Conservation (phyloP, 306 rosid species). For the Malus sylvestris region DNA sequence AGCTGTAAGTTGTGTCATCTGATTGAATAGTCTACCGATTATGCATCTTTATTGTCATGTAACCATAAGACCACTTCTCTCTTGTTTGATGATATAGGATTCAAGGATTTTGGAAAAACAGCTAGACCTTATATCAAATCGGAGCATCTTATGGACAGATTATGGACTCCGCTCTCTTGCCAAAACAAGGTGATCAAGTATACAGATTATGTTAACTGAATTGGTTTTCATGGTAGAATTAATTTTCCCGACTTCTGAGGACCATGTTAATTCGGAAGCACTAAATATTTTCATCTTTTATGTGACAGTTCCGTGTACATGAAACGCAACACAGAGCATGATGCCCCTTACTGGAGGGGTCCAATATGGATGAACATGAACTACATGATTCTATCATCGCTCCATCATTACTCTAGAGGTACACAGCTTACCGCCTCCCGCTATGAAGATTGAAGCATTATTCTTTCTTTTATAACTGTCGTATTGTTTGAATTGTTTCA, state of each 20-base stretch:
- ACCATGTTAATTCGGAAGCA: conserved; percentile 12
- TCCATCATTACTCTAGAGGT: conserved; percentile 88
- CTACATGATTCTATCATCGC: conserved; percentile 80
- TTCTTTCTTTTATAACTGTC: background rate
- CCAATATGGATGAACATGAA: conserved; percentile 78
- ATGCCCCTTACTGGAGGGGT: conserved; percentile 97
- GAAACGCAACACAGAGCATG: conserved; percentile 89
- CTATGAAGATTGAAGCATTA: background rate
- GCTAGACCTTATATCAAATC: conserved; percentile 74
- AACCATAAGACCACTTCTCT: background rate
- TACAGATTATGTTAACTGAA: background rate
- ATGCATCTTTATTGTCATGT: background rate
- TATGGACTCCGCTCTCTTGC: conserved; percentile 94
- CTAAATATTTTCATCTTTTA: background rate
- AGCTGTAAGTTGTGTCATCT: conserved; percentile 48
- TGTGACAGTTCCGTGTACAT: conserved; percentile 65
- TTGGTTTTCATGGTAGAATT: background rate
- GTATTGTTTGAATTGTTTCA: conserved; percentile 23
- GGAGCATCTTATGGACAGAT: conserved; percentile 72
- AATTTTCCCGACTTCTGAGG: conserved; percentile 9
- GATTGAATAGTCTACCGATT: background rate
- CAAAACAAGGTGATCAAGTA: conserved; percentile 57
- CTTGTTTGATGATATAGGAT: conserved; percentile 30
- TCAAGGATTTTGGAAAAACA: conserved; percentile 89
- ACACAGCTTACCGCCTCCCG: background rate